Conservation (phyloP, 2,329 filamentous ascomycete genomes). For the Zalaria sp. region DNA sequence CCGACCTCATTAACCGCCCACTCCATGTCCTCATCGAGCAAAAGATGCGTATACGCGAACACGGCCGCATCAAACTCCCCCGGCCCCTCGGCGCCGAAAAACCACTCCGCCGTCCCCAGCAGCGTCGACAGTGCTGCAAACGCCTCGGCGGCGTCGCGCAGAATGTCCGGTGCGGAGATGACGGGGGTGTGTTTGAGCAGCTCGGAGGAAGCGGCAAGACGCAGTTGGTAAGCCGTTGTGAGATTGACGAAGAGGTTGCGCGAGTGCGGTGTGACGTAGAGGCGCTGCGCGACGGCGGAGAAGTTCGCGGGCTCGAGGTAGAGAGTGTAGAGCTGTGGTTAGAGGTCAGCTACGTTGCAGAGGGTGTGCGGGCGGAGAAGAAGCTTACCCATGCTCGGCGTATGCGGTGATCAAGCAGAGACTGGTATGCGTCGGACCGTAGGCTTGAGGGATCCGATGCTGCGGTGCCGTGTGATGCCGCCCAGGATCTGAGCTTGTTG, state of each 20-base stretch:
- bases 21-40: conserved; percentile 49
- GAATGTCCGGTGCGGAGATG: conserved; percentile 35
- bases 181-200: conserved; percentile 41
- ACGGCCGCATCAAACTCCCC: conserved; percentile 75
- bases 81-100: conserved; percentile 44
- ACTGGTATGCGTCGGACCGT: conserved; percentile 60
- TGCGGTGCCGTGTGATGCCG: conserved; percentile 29
- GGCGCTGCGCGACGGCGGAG: conserved; percentile 45
- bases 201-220: conserved; percentile 58
- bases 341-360: not conserved
- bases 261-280: conserved; percentile 56
- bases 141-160: conserved; percentile 47
- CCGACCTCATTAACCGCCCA: conserved; percentile 52
- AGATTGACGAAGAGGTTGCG: conserved; percentile 47
- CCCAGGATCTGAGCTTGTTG: conserved; percentile 56
- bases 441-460: conserved; percentile 21
- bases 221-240: conserved; percentile 52
- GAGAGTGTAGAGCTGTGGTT: conserved; percentile 53
- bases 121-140: conserved; percentile 47
- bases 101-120: conserved; percentile 45
- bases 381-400: conserved; percentile 67
- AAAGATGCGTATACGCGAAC: conserved; percentile 76
- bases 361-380: not conserved
- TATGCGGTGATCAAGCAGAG: conserved; percentile 63
- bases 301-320: conserved; percentile 63